A percentile compares a stretch with the other conserved stretches of the same genome.
phyloP scores from a whole-genome alignment of 2,329 filamentous ascomycete species.

The Drechmeria coniospora region DNA sequence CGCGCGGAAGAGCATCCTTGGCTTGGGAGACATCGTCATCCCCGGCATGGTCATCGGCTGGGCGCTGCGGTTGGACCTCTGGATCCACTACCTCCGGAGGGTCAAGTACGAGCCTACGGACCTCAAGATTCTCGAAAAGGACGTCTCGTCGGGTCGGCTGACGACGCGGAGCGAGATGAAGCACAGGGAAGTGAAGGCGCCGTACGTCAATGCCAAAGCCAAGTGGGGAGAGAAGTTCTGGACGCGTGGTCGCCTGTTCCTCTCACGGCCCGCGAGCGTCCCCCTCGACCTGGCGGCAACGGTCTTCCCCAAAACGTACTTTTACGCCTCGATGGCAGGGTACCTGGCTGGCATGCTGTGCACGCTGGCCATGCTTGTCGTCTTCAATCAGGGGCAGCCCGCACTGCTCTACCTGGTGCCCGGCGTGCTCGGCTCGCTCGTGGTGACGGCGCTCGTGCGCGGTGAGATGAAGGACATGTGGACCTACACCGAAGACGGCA shows the following conservation, averaged over 20 bases:
- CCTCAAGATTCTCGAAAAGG: slow-evolving; percentile 18
- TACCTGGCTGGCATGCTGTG: slow-evolving; percentile 65
- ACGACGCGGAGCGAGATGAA: slow-evolving; percentile 22
- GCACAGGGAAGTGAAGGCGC: slow-evolving; percentile 32
- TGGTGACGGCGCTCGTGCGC: slow-evolving; percentile 54
- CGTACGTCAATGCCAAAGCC: slow-evolving; percentile 46
- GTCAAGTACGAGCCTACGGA: slow-evolving; percentile 29
- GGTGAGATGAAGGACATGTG: slow-evolving; percentile 67
- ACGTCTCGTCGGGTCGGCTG: slow-evolving; percentile 16
- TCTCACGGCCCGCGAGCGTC: slow-evolving; percentile 9
- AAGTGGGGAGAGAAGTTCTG: slow-evolving; percentile 78
- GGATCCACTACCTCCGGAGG: slow-evolving; percentile 62
- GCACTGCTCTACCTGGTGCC: slow-evolving; percentile 88
- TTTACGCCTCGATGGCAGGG: slow-evolving; percentile 58
- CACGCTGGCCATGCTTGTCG: slow-evolving; percentile 62
- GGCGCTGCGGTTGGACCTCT: slow-evolving; percentile 82
- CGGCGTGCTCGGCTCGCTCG: slow-evolving; percentile 59
- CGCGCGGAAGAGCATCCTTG: slow-evolving; percentile 64
- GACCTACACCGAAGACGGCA: slow-evolving; percentile 63
- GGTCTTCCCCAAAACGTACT: slow-evolving; percentile 71
- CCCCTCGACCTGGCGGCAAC: slow-evolving; percentile 22
- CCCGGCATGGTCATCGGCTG: slow-evolving; percentile 83
- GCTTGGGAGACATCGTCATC: slow-evolving; percentile 84
- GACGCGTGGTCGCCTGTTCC: slow-evolving; percentile 29
- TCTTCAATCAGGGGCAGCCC: slow-evolving; percentile 72